Evolutionary conservation across 176 grass and related monocot species (phyloP).

Genomic region (Urochloa ruziziensis): DNA sequence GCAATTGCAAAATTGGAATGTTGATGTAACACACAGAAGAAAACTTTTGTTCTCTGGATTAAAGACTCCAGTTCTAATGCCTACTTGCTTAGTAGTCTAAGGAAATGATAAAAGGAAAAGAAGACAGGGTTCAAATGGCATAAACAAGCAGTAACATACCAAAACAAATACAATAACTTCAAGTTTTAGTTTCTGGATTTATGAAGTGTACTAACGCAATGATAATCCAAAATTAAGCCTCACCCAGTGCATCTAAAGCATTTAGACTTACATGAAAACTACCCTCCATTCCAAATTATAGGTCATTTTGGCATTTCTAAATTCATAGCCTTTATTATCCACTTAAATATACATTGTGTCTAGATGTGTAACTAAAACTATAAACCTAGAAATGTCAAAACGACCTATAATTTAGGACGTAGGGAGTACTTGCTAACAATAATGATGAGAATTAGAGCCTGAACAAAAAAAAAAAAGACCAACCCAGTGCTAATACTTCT

Average conservation of each 20-base stretch:
- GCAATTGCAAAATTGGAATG: too few species aligned
- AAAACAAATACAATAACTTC: background rate
- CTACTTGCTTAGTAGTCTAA: background rate
- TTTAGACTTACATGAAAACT: background rate
- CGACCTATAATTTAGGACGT: too few species aligned
- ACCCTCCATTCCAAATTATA: too few species aligned
- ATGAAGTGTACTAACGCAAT: background rate
- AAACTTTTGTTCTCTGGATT: background rate
- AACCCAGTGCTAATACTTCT: background rate
- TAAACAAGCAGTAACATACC: background rate
- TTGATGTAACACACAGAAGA: too few species aligned
- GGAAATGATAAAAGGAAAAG: background rate
- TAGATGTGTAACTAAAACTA: too few species aligned
- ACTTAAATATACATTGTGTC: too few species aligned
- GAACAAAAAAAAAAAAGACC: background rate
- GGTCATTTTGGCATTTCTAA: too few species aligned
- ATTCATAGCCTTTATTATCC: too few species aligned
- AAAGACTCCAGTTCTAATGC: background rate
- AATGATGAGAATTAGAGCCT: background rate
- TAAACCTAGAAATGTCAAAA: too few species aligned
- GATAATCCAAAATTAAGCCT: background rate
- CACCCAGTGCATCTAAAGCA: background rate
- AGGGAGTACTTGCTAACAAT: too few species aligned
- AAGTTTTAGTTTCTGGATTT: background rate
- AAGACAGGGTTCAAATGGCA: background rate